Conservation (phyloP, 1,284 basidiomycete genomes). For the Pascua guehoae region DNA sequence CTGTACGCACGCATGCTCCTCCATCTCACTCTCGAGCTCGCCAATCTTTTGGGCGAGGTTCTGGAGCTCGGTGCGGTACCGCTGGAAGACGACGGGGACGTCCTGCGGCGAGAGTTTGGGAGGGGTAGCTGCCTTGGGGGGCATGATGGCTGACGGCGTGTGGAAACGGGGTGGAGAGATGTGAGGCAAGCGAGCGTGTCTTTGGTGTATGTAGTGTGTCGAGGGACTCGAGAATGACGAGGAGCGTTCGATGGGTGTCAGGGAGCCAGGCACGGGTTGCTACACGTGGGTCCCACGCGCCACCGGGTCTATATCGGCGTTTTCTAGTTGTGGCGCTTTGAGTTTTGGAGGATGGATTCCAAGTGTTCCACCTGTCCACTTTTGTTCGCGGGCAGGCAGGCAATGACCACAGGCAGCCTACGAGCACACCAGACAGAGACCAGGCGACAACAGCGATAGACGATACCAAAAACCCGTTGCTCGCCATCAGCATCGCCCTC, state of each 20-base stretch:
- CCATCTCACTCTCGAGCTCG: constrained; percentile 86
- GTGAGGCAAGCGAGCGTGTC: too few relatives aligned
- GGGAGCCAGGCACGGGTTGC: neutral
- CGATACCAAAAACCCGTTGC: neutral
- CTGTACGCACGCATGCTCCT: constrained; percentile 65
- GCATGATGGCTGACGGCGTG: constrained; percentile 21
- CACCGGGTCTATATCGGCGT: neutral
- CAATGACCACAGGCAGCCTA: too few relatives aligned
- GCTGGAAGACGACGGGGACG: constrained; percentile 42
- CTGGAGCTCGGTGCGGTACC: constrained; percentile 78
- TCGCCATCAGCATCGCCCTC: neutral
- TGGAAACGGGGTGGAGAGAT: neutral
- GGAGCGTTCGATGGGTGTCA: neutral
- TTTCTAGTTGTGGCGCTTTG: neutral
- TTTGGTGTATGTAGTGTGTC: neutral
- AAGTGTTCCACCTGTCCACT: neutral
- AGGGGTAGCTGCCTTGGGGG: constrained; percentile 33
- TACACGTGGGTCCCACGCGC: neutral
- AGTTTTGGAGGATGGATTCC: too few relatives aligned
- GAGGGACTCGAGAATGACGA: neutral
- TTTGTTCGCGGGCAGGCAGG: too few relatives aligned
- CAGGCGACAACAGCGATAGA: neutral
- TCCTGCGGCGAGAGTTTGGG: constrained; percentile 34
- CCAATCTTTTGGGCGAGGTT: constrained; percentile 83
- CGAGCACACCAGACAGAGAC: neutral